These are phyloP conservation scores for Schwanniomyces occidentalis DNA, from an alignment of 805 yeast genomes.

Conservation along the genomic window DNA sequence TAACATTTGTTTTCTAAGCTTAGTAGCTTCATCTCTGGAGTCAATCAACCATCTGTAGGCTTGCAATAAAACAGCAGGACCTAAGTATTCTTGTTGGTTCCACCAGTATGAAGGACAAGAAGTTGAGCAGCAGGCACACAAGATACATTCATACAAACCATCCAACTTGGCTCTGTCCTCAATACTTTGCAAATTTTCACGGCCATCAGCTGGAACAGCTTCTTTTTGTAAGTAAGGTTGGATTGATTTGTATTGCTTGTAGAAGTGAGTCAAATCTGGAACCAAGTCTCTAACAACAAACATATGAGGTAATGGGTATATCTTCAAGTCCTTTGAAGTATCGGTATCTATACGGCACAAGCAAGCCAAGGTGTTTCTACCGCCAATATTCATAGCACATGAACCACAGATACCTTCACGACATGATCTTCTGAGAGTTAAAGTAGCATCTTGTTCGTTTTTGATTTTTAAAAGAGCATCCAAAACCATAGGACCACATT, in stretches of 20 bases:
- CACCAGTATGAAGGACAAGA: slow-evolving; percentile 99
- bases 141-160: slow-evolving; percentile 95
- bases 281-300: slow-evolving; percentile 95
- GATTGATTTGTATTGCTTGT: slow-evolving; percentile 97
- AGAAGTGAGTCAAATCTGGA: slow-evolving; percentile 96
- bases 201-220: slow-evolving; percentile 80
- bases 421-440: slow-evolving; percentile 97
- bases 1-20: slow-evolving; percentile 79
- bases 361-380: slow-evolving; percentile 95
- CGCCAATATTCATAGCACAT: slow-evolving; percentile 99
- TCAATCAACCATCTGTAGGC: slow-evolving; percentile 99
- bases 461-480: slow-evolving; percentile 94
- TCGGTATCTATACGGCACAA: slow-evolving; percentile 89
- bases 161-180: slow-evolving; percentile 95
- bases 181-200: slow-evolving; percentile 86
- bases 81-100: slow-evolving; percentile 98
- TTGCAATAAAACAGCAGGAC: slow-evolving; percentile 99
- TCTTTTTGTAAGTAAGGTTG: slow-evolving; percentile 94
- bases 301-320: slow-evolving; percentile 98
- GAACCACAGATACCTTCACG: slow-evolving; percentile 99
- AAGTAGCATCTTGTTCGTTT: slow-evolving; percentile 93
- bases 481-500: slow-evolving; percentile 96
- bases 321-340: slow-evolving; percentile 70
- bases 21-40: slow-evolving; percentile 90
- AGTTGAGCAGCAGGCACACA: slow-evolving; percentile 98